Base-by-base conservation (phyloP, 768 basidiomycete genomes). In the Leucogyrophana mollusca region DNA sequence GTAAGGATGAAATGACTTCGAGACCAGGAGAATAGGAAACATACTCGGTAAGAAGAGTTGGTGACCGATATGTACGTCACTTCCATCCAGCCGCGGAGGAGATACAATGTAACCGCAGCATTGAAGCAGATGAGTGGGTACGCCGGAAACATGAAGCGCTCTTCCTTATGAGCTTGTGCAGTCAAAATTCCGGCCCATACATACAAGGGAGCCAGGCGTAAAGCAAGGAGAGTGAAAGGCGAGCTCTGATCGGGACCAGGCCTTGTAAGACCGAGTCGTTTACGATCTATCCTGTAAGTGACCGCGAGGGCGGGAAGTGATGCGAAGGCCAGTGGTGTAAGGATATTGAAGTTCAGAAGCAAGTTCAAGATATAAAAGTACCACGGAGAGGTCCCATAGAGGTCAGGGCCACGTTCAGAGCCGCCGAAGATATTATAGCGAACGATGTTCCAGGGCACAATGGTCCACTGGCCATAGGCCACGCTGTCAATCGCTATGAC, bases 121-220 rank as follows among this genome's bases (percentile, higher is more conserved):
- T 97, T 97, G 70, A 98, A 92, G 60, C 91, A 92, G 38, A 98
- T 67, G 24, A 98, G 65, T 2, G 92, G 89, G 62, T 95, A 98
- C 2, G 81, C 86, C 1, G 96, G 95, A 66, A 85, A 98, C 83
- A 97, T 88, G 71, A 99, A 99, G n/a, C 96, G 78, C 62, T 99
- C 96, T 67, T 99, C 96, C 69, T 99, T 99, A 68, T 99, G 96
- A 1, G 87, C 71, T 68, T 98, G 95, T 3, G 73, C 55, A 4
- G 82, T 83, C 54, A 99, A 69, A 51, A 96, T 85, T 1, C 67
- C 78, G 37, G 85, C 57, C 95, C 96, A 98, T n/a, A 97, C 53
- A 67, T 98, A 97, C 50, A 95, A 73, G 1, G 93, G 93, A n/a
- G 77, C 65, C n/a, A 98, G 73, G 30, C 94, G 78, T 45, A 95